phyloP scores from a whole-genome alignment of 306 rosid species.

The Aeschynomene evenia region DNA sequence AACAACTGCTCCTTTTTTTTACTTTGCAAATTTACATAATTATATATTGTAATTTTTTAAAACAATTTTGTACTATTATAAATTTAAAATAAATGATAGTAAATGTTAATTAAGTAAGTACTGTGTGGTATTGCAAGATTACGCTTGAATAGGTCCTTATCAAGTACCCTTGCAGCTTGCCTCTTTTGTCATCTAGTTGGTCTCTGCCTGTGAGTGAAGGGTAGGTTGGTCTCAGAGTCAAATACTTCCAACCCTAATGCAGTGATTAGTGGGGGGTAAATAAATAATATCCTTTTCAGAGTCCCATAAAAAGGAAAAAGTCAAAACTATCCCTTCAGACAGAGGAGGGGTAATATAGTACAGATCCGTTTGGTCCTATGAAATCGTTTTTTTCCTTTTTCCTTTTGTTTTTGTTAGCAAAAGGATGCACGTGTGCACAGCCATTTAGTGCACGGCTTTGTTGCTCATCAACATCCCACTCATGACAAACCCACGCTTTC shows the following conservation, averaged over 20 bases:
- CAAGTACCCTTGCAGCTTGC: not conserved
- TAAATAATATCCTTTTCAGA: too few species aligned
- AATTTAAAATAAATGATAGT: too few species aligned
- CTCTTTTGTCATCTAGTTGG: not conserved
- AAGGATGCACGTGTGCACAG: conserved; percentile 67
- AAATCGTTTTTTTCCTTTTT: not conserved
- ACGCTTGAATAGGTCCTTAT: too few species aligned
- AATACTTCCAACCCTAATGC: not conserved
- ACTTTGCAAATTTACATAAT: too few species aligned
- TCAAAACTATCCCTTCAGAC: not conserved
- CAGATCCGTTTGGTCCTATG: conserved; percentile 15
- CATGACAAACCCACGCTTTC: not conserved
- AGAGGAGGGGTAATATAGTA: not conserved
- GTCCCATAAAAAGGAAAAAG: not conserved
- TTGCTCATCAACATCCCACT: conserved; percentile 39
- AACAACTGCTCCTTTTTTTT: too few species aligned
- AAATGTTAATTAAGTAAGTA: too few species aligned
- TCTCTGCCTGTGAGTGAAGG: not conserved
- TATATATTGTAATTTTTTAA: too few species aligned
- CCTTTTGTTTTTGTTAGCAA: conserved; percentile 22
- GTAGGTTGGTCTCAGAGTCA: not conserved
- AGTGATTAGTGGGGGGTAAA: not conserved
- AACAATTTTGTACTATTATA: too few species aligned
- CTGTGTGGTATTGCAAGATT: too few species aligned
- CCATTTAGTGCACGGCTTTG: conserved; percentile 42